Base-by-base conservation (phyloP, 495 filamentous ascomycete genomes). In the Coniosporium apollinis region DNA sequence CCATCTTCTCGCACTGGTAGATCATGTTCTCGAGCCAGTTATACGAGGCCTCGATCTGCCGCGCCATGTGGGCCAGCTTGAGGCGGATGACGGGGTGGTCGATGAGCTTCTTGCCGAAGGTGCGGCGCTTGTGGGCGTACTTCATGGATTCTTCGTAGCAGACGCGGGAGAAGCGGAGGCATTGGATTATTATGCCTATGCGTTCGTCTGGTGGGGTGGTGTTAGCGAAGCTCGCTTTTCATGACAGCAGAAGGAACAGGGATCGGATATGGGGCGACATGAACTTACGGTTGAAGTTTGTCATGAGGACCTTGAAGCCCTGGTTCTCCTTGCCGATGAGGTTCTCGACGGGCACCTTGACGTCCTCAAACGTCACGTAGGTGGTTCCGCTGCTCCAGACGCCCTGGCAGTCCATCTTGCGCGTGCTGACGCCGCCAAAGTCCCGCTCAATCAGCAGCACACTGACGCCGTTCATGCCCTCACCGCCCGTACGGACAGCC, bases 201-300 rank as follows among this genome's bases (percentile, higher is more conserved):
- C 89, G 79, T 62, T 96, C 89, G 67, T 96, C n/a, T n/a, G n/a
- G n/a, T n/a, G n/a, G n/a, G n/a, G n/a, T n/a, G n/a, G n/a, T n/a
- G n/a, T n/a, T n/a, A n/a, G n/a, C n/a, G n/a, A n/a, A n/a, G n/a
- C n/a, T n/a, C n/a, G n/a, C n/a, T n/a, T n/a, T n/a, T n/a, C n/a
- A n/a, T n/a, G n/a, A n/a, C n/a, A n/a, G n/a, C n/a, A n/a, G n/a
- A n/a, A n/a, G n/a, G n/a, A n/a, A n/a, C n/a, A n/a, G n/a, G n/a
- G n/a, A n/a, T n/a, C n/a, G n/a, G n/a, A n/a, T n/a, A n/a, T n/a
- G n/a, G n/a, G n/a, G n/a, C n/a, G n/a, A n/a, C n/a, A n/a, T n/a
- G n/a, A n/a, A n/a, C n/a, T n/a, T n/a, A n/a, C n/a, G 89, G 69
- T 97, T 97, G 67, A 97, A 97, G 67, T 97, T 97, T 39, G 84